A percentile compares a stretch with the other conserved stretches of the same genome.
These are phyloP conservation scores for Beauveria scarabaeidicola DNA, from an alignment of 2,329 filamentous ascomycete species.

Conservation along the genomic window DNA sequence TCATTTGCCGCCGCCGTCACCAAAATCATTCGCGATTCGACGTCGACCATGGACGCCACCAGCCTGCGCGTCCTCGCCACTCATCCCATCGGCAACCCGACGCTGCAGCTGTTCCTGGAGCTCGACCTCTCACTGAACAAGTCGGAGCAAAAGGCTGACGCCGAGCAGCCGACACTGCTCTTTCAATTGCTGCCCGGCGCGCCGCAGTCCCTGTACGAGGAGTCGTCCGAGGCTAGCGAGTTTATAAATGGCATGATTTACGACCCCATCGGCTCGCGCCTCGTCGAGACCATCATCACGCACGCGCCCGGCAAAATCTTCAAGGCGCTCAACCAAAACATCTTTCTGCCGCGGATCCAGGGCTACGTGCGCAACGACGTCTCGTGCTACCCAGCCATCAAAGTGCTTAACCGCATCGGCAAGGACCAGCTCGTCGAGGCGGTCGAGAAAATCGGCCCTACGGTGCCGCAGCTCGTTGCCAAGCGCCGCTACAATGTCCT, in stretches of 20 bases:
- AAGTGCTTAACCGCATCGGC: constrained; percentile 72
- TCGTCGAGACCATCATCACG: constrained; percentile 79
- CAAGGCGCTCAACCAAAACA: constrained; percentile 73
- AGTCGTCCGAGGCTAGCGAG: constrained; percentile 59
- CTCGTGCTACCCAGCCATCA: constrained; percentile 78
- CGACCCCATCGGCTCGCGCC: constrained; percentile 79
- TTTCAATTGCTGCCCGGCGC: constrained; percentile 71
- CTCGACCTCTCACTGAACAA: constrained; percentile 72
- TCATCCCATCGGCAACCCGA: constrained; percentile 85
- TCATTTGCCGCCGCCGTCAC: constrained; percentile 70
- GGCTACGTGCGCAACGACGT: constrained; percentile 82
- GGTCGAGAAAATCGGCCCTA: constrained; percentile 61
- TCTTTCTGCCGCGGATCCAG: constrained; percentile 72
- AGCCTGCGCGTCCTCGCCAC: constrained; percentile 77
- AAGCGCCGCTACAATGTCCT: constrained; percentile 72
- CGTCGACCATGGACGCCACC: constrained; percentile 65
- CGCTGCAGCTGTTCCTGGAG: constrained; percentile 82
- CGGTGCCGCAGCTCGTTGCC: constrained; percentile 64
- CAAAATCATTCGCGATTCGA: constrained; percentile 73
- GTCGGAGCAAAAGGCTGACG: constrained; percentile 37
- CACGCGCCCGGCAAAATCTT: constrained; percentile 81
- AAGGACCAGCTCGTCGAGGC: constrained; percentile 76
- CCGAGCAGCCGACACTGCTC: constrained; percentile 49
- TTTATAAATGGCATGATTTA: constrained; percentile 87
- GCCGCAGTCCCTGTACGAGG: constrained; percentile 59